Evolutionary conservation across 2,329 filamentous ascomycete species (phyloP).

Genomic region (Dactylellina sp.): DNA sequence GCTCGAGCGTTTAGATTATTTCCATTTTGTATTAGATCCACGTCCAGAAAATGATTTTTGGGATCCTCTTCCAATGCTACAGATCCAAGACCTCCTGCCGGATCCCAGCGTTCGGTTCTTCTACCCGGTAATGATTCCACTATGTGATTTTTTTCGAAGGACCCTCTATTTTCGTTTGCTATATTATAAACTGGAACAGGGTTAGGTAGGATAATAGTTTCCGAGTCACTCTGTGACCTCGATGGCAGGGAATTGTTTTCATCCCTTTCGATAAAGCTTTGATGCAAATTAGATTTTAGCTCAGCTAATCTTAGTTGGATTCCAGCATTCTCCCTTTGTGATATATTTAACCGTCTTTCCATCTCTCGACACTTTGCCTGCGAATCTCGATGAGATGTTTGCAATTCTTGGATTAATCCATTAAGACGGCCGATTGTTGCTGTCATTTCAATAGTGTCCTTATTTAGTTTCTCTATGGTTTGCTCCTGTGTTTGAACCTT

Average conservation of each 20-base stretch:
- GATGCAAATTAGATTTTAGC: conserved; percentile 34
- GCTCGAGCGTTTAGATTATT: background rate
- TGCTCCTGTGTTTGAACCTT: conserved; percentile 16
- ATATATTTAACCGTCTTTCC: conserved; percentile 29
- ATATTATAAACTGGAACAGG: background rate
- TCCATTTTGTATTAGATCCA: background rate
- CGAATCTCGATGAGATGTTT: conserved; percentile 1
- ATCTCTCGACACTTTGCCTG: conserved; percentile 26
- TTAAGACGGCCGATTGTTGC: conserved; percentile 8
- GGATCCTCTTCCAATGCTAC: background rate
- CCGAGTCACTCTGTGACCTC: too few relatives aligned
- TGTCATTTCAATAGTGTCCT: conserved; percentile 4
- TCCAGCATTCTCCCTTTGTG: conserved; percentile 44
- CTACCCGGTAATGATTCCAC: background rate
- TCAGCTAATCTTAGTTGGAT: conserved; percentile 42
- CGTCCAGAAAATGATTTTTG: background rate
- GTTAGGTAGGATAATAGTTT: background rate
- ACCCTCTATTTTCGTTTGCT: background rate
- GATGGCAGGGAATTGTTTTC: background rate
- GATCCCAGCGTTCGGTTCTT: background rate
- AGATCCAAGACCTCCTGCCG: background rate
- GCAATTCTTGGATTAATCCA: conserved; percentile 18
- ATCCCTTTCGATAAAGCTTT: background rate
- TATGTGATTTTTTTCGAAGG: background rate
- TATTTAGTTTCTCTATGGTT: conserved; percentile 26